phyloP scores from a whole-genome alignment of 805 yeast species.

The Candida michaelii region DNA sequence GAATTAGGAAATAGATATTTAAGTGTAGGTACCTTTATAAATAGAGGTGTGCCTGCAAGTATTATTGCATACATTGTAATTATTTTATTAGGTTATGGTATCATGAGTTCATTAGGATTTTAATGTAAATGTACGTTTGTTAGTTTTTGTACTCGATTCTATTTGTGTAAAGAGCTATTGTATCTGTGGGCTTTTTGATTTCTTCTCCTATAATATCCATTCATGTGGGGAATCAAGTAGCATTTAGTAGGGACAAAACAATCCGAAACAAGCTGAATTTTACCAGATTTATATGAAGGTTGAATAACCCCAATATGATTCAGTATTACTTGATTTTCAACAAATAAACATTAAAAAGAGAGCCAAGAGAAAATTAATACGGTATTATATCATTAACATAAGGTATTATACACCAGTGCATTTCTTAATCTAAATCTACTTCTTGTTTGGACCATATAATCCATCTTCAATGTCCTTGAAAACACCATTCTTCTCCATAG shows the following conservation, averaged over 20 bases:
- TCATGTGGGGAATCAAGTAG: too few species aligned
- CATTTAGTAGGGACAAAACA: too few species aligned
- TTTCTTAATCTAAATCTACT: background rate
- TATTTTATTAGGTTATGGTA: slow-evolving; percentile 41
- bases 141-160: too few species aligned
- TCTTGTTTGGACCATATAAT: slow-evolving; percentile 26
- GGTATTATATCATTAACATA: slow-evolving; percentile 6
- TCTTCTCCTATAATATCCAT: too few species aligned
- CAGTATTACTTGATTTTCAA: too few species aligned
- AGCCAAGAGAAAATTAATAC: background rate
- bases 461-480: slow-evolving; percentile 28
- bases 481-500: slow-evolving; percentile 31
- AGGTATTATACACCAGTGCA: slow-evolving; percentile 2
- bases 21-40: slow-evolving; percentile 41
- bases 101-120: slow-evolving; percentile 32
- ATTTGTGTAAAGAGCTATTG: too few species aligned
- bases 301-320: too few species aligned
- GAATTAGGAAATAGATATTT: slow-evolving; percentile 41
- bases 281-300: too few species aligned
- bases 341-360: too few species aligned
- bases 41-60: slow-evolving; percentile 43
- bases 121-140: slow-evolving; percentile 6
- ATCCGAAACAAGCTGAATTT: too few species aligned
- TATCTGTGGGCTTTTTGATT: too few species aligned
- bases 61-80: slow-evolving; percentile 35